Evolutionary conservation across 495 filamentous ascomycete species (phyloP), one percentile per base, ranked within the genome.

Genomic region (Penicillium flavigenum): DNA sequence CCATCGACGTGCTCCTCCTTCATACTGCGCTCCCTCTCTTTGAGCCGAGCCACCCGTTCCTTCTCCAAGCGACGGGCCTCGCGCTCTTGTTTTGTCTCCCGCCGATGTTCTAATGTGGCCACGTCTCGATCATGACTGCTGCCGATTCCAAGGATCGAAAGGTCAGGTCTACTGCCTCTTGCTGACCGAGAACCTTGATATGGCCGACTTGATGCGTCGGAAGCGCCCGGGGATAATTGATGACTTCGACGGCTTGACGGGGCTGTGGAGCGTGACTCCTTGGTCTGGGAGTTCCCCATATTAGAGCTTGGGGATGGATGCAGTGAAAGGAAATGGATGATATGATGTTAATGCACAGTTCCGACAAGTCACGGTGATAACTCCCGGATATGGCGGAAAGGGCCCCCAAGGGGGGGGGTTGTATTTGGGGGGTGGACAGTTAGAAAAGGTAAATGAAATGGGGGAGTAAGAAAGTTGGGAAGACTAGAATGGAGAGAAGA

Each of bases 1-100:
- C 94, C 94, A 76, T 98, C 94, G 29, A 96, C 88, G 71, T 91
- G 83, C 63, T 98, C 94, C 62, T 97, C 93, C 61, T 80, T 87
- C 77, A 98, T 88, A 69, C 94, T 98, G 68, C 90, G 81, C 73
- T 96, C 93, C 27, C 92, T 81, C 69, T 98, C 94, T 68, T 88
- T 90, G 45, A 85, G 58, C 39, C 94, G 79, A 17, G 81, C 82
- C 4, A 76, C 71, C 26, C 89, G 82, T 72, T 98, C 94, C 70
- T 84, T 88, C 72, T 96, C 94, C 59, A 88, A 68, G 58, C 87
- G 90, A 52, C 93, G 83, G 9, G 88, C 88, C 70, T 98, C 94
- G 54, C 89, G 82, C 69, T 97, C 94, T 66, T 93, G 91, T 73
- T 87, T 95, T 11, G 91, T 96, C 70, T 96, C 94, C 55, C 88